These are phyloP conservation scores for Fraxinus sp. DNA, from an alignment of 305 asterid genomes.

Conservation along the genomic window DNA sequence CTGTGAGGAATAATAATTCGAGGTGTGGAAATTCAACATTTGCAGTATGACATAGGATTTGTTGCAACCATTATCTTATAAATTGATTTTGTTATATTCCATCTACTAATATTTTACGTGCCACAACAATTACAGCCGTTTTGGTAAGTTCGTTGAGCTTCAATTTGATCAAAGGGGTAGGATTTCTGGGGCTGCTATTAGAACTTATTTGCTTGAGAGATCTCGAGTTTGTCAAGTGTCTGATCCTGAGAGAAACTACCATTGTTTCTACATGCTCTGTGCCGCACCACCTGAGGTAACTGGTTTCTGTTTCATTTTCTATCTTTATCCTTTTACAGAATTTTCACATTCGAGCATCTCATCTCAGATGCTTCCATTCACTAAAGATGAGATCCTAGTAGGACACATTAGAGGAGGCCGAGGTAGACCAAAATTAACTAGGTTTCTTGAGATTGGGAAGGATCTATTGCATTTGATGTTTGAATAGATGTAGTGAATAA, in stretches of 20 bases:
- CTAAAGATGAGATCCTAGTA: neutral
- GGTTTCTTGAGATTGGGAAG: neutral
- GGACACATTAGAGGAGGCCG: neutral
- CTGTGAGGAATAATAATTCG: conserved; percentile 67
- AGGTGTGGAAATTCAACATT: conserved; percentile 41
- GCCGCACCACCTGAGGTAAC: conserved; percentile 81
- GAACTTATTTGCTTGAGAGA: conserved; percentile 86
- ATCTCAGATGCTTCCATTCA: neutral
- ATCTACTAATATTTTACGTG: conserved; percentile 25
- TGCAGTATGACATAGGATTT: neutral
- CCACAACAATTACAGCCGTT: conserved; percentile 56
- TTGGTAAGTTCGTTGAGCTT: conserved; percentile 87
- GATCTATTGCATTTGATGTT: neutral
- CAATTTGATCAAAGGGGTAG: conserved; percentile 77
- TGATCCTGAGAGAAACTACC: conserved; percentile 91
- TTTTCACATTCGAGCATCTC: neutral
- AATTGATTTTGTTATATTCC: neutral
- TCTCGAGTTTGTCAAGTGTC: conserved; percentile 91
- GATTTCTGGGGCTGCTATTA: conserved; percentile 85
- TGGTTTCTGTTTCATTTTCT: neutral
- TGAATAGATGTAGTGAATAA: neutral
- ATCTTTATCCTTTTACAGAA: neutral
- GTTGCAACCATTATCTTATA: conserved; percentile 14
- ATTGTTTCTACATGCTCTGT: conserved; percentile 88
- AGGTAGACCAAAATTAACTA: neutral